Conservation (phyloP, 2,329 filamentous ascomycete species). For the Verticillium nonalfalfae region DNA sequence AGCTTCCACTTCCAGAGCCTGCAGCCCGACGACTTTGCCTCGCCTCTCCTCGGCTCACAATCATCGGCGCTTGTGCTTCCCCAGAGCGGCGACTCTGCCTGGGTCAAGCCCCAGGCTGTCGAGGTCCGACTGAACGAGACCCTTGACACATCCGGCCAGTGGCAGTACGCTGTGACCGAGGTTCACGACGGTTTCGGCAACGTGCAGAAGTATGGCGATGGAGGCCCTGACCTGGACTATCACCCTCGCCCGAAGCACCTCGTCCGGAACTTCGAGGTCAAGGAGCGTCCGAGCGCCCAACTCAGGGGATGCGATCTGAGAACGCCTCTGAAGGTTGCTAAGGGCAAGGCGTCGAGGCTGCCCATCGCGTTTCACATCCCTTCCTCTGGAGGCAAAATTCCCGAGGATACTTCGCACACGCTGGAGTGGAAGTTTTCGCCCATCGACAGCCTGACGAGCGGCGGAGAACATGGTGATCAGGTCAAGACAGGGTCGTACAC, state of each 20-base stretch:
- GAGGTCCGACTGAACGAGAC: constrained; percentile 86
- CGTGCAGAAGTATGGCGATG: constrained; percentile 63
- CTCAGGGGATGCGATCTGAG: constrained; percentile 73
- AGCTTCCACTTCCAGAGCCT: constrained; percentile 90
- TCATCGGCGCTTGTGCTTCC: constrained; percentile 51
- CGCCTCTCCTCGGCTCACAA: constrained; percentile 62
- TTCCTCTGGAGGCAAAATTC: constrained; percentile 35
- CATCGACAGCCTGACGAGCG: constrained; percentile 60
- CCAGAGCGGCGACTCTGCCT: constrained; percentile 63
- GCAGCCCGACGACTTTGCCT: constrained; percentile 79
- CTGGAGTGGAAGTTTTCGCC: constrained; percentile 80
- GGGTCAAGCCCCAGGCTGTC: constrained; percentile 72
- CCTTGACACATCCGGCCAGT: constrained; percentile 69
- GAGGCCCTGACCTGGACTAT: constrained; percentile 62
- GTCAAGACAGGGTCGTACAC: constrained; percentile 51
- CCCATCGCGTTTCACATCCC: constrained; percentile 66
- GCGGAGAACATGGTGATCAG: constrained; percentile 61
- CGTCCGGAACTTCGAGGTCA: constrained; percentile 74
- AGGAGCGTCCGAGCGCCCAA: constrained; percentile 72
- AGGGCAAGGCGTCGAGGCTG: constrained; percentile 59
- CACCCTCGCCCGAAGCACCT: constrained; percentile 56
- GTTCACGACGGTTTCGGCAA: constrained; percentile 91
- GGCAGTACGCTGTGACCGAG: constrained; percentile 88
- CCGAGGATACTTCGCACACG: constrained; percentile 60
- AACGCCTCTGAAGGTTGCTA: constrained; percentile 76